Base-by-base conservation (phyloP, 1,139 yeast genomes). In the Lodderomyces margitis region DNA sequence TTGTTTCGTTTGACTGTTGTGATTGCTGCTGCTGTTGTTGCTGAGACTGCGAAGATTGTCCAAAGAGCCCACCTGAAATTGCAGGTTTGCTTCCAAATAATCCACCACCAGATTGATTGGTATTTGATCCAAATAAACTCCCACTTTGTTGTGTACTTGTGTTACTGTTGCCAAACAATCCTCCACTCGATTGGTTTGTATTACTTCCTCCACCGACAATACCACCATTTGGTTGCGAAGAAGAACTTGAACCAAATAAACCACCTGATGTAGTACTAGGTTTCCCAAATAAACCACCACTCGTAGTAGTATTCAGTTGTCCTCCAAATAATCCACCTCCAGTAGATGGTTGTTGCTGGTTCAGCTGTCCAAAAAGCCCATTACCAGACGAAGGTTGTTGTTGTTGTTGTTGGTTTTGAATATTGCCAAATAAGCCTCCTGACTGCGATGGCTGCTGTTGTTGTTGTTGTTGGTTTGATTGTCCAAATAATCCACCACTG, bases 111-210 rank as follows among this genome's bases (percentile, higher is more conserved):
- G 43, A 39, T 21, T 42, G 49, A 10, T 49, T 47, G 17, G 49
- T 37, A 21, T 46, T 48, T 31, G 39, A 46, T 2, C 65, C 64
- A 48, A 61, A 61, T 12, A 59, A 46, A 2, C 66, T 64, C 11
- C 65, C 62, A 25, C 46, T 19, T 10, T 25, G 51, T 36, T 16
- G 43, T 36, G 35, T 36, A 36, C 37, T 32, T 34, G 41, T 46
- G 23, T 43, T 45, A 27, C 40, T 48, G 30, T 48, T 38, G 7
- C 54, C 50, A 46, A 51, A 51, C 14, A 49, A 38, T 8, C 54
- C 54, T 11, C 54, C 53, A 14, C 44, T 41, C 9, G 41, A 21
- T 46, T 10, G 37, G 8, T 39, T 8, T n/a, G 36, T 16, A n/a
- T 21, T 31, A n/a, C 28, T n/a, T 11, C 5, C 28, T 3, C 44